phyloP scores from a whole-genome alignment of 257 asterid genomes.

The Ligustrum vulgare region DNA sequence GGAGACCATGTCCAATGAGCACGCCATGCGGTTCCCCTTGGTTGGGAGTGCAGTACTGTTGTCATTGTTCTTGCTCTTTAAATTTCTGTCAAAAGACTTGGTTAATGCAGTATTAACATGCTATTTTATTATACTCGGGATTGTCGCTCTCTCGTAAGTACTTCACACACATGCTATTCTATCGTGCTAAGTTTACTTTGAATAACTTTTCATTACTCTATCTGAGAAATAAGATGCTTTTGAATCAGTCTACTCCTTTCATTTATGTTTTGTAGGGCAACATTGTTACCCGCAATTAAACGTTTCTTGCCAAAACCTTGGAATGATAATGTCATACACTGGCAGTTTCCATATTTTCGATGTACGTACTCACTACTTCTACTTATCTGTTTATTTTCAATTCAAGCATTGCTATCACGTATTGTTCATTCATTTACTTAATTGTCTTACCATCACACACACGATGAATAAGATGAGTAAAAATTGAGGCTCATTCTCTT shows the following conservation, averaged over 20 bases:
- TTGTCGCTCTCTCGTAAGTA: constrained; percentile 92
- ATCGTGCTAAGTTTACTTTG: constrained; percentile 16
- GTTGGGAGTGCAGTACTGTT: constrained; percentile 96
- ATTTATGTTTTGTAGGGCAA: constrained; percentile 64
- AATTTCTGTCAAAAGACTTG: constrained; percentile 96
- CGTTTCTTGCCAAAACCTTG: constrained; percentile 74
- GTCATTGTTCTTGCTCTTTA: constrained; percentile 90
- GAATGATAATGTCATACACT: constrained; percentile 71
- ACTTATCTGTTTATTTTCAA: constrained; percentile 20
- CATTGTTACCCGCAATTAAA: constrained; percentile 73
- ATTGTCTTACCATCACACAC: not conserved
- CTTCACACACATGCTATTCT: constrained; percentile 31
- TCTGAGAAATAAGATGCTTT: not conserved
- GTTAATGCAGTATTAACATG: constrained; percentile 93
- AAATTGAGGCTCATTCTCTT: not conserved
- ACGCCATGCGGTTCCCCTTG: constrained; percentile 94
- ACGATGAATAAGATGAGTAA: not conserved
- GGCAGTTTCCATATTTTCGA: constrained; percentile 72
- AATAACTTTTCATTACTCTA: not conserved
- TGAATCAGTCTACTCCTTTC: constrained; percentile 7
- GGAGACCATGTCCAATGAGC: constrained; percentile 98
- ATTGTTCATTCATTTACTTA: constrained; percentile 6
- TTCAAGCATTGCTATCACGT: not conserved
- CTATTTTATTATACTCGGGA: constrained; percentile 92
- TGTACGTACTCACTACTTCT: constrained; percentile 44